phyloP scores from a whole-genome alignment of 306 rosid species.

The Vigna trinervia region DNA sequence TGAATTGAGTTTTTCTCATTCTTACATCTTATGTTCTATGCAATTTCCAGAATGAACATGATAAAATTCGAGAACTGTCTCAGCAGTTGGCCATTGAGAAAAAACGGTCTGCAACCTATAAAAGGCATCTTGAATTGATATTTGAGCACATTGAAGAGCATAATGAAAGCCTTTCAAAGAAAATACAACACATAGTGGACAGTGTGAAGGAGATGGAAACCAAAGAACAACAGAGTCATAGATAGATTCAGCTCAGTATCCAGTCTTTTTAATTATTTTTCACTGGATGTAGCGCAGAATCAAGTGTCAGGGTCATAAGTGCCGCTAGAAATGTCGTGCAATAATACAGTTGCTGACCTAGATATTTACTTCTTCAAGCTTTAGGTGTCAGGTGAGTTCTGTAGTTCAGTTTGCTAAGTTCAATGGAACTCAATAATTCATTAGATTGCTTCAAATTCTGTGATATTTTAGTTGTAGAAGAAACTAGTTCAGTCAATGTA shows the following conservation, averaged over 20 bases:
- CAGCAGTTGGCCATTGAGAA: slow-evolving; percentile 90
- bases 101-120: slow-evolving; percentile 86
- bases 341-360: slow-evolving; percentile 44
- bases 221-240: slow-evolving; percentile 59
- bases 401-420: slow-evolving; percentile 44
- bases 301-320: slow-evolving; percentile 36
- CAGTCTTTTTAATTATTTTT: slow-evolving; percentile 8
- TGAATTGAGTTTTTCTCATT: background rate
- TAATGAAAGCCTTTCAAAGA: slow-evolving; percentile 81
- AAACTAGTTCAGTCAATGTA: slow-evolving; percentile 52
- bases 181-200: slow-evolving; percentile 86
- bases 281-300: slow-evolving; percentile 33
- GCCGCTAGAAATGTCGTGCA: slow-evolving; percentile 39
- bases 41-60: slow-evolving; percentile 77
- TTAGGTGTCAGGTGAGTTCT: slow-evolving; percentile 52
- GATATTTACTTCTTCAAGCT: slow-evolving; percentile 38
- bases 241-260: slow-evolving; percentile 56
- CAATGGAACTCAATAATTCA: slow-evolving; percentile 9
- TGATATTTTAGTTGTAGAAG: slow-evolving; percentile 39
- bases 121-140: slow-evolving; percentile 91
- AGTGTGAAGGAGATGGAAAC: slow-evolving; percentile 85
- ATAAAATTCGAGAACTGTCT: slow-evolving; percentile 87
- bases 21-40: slow-evolving; percentile 41
- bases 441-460: slow-evolving; percentile 25
- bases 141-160: slow-evolving; percentile 92